Evolutionary conservation across 257 asterid species (phyloP).

Genomic region (Plantago elongata): DNA sequence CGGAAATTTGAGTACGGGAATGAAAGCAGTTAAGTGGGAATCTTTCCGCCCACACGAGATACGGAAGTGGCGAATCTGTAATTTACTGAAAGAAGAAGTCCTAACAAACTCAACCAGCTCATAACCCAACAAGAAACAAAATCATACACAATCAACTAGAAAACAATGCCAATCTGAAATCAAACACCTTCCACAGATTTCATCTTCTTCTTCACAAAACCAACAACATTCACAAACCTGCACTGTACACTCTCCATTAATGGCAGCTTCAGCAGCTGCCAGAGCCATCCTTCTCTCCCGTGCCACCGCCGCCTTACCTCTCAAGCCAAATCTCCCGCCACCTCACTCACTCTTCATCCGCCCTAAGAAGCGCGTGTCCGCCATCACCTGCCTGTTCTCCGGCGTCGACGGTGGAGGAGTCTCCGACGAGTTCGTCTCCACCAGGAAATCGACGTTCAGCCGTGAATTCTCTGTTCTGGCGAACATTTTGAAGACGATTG

Average conservation of each 20-base stretch:
- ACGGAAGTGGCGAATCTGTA: too few relatives aligned
- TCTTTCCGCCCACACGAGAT: too few relatives aligned
- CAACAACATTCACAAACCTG: not conserved
- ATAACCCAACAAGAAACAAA: too few relatives aligned
- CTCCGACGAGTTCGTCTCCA: constrained; percentile 90
- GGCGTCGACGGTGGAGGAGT: constrained; percentile 98
- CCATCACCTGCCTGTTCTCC: constrained; percentile 56
- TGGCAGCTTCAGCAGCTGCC: constrained; percentile 65
- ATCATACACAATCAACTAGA: too few relatives aligned
- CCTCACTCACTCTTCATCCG: constrained; percentile 42
- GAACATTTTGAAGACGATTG: constrained; percentile 77
- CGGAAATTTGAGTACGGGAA: too few relatives aligned
- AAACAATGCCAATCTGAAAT: too few relatives aligned
- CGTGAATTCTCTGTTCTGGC: constrained; percentile 88
- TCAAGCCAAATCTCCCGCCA: constrained; percentile 30
- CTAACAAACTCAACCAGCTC: too few relatives aligned
- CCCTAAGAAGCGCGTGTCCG: constrained; percentile 24
- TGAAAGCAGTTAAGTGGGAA: too few relatives aligned
- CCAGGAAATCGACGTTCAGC: constrained; percentile 65
- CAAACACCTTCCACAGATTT: too few relatives aligned
- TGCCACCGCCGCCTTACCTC: constrained; percentile 50
- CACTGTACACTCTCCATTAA: not conserved
- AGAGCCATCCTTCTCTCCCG: constrained; percentile 48
- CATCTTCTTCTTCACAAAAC: not conserved
- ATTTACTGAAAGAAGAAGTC: too few relatives aligned